A percentile compares a stretch with the other conserved stretches of the same genome.
Conservation (phyloP, 2,329 filamentous ascomycete species). For the Penicillium janthinellum region DNA sequence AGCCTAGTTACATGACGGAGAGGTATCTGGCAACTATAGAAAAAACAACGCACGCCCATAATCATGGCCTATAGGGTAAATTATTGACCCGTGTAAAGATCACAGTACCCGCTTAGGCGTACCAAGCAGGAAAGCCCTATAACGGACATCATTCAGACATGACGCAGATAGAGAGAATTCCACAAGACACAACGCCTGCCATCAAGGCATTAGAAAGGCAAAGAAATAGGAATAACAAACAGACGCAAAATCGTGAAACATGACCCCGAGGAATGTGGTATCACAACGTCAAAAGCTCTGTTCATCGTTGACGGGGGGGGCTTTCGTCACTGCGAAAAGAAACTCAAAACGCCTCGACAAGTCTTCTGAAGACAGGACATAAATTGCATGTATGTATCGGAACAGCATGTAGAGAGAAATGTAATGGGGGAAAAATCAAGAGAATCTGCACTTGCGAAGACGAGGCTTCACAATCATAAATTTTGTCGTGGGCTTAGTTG, state of each 20-base stretch:
- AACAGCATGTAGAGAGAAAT: constrained; percentile 1
- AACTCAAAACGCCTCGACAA: constrained; percentile 8
- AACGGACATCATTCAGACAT: constrained; percentile 9
- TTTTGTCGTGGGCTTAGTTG: constrained; percentile 24
- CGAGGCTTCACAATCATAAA: constrained; percentile 4
- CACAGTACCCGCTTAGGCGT: constrained; percentile 3
- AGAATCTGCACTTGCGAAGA: constrained; percentile 9
- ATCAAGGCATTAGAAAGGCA: constrained; percentile 7
- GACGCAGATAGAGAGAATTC: not conserved
- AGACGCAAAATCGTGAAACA: constrained; percentile 30
- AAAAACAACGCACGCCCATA: constrained; percentile 4
- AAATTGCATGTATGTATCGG: constrained; percentile 19
- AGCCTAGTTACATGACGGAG: constrained; percentile 35
- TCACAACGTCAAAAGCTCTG: constrained; percentile 27
- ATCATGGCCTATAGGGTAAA: constrained; percentile 17
- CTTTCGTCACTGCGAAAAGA: constrained; percentile 17
- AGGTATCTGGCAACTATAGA: constrained; percentile 37
- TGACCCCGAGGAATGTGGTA: constrained; percentile 27
- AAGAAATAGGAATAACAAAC: not conserved
- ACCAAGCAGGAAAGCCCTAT: constrained; percentile 6
- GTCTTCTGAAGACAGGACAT: constrained; percentile 6
- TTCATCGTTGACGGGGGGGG: constrained; percentile 10
- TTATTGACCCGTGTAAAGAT: constrained; percentile 10
- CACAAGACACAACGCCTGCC: not conserved
- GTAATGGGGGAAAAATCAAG: not conserved